Conservation (phyloP, 176 grass and related monocot species). For the Chrysopogon serrulatus region DNA sequence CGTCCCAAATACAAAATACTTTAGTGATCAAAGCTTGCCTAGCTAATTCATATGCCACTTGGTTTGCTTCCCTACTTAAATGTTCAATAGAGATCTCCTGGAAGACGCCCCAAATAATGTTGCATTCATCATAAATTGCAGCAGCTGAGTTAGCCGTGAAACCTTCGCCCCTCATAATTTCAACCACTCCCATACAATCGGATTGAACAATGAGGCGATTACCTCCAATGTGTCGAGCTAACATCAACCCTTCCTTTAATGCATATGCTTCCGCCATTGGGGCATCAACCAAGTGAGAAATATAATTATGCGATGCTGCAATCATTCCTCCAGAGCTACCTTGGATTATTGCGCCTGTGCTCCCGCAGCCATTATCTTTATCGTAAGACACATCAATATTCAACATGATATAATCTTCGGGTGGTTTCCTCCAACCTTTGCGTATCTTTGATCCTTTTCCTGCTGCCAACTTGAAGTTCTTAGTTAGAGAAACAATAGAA, state of each 20-base stretch:
- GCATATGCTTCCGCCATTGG: neutral
- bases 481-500: neutral
- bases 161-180: neutral
- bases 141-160: too few species aligned
- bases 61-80: too few species aligned
- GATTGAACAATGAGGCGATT: neutral
- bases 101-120: too few species aligned
- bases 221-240: neutral
- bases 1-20: too few species aligned
- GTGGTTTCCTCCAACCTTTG: neutral
- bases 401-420: too few species aligned
- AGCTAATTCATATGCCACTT: too few species aligned
- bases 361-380: too few species aligned
- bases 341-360: neutral
- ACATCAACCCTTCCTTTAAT: neutral
- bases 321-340: neutral
- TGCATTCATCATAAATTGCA: too few species aligned
- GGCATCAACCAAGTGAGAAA: neutral
- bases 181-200: neutral
- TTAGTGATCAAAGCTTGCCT: too few species aligned
- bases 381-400: too few species aligned
- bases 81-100: too few species aligned
- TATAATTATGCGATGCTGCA: accelerated
- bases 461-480: neutral
- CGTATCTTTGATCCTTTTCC: neutral